These are phyloP conservation scores for Adenanthera pavonina DNA, from an alignment of 306 rosid genomes.

Conservation along the genomic window DNA sequence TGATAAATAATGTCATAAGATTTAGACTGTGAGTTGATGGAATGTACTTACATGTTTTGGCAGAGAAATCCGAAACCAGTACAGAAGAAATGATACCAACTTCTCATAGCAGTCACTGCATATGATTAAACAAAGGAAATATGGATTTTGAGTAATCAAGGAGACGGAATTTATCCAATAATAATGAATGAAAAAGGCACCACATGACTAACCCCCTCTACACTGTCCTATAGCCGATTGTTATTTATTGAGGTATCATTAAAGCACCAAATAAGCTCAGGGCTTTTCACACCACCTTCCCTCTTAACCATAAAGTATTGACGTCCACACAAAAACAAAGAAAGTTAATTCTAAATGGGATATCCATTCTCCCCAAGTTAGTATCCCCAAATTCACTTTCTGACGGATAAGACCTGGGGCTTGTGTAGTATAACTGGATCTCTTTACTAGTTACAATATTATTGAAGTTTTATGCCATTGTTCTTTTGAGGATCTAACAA, in stretches of 20 bases:
- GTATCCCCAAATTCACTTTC: slow-evolving; percentile 9
- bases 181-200: not conserved
- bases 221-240: not conserved
- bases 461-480: too few species aligned
- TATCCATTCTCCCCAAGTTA: not conserved
- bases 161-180: not conserved
- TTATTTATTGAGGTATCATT: not conserved
- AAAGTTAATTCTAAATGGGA: not conserved
- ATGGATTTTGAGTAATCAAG: not conserved
- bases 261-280: slow-evolving; percentile 4
- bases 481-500: too few species aligned
- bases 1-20: slow-evolving; percentile 2
- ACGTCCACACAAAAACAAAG: not conserved
- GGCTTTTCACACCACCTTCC: not conserved
- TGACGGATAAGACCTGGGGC: too few species aligned
- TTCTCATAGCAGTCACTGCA: slow-evolving; percentile 83
- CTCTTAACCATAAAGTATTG: not conserved
- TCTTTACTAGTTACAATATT: too few species aligned
- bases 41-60: slow-evolving; percentile 64
- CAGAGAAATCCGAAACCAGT: slow-evolving; percentile 81
- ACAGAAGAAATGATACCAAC: slow-evolving; percentile 80
- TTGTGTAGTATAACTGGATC: too few species aligned
- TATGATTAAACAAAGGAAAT: slow-evolving; percentile 35
- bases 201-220: slow-evolving; percentile 10
- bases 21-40: slow-evolving; percentile 32